These are phyloP conservation scores for Terfezia claveryi DNA, from an alignment of 495 filamentous ascomycete species.

Conservation along the genomic window DNA sequence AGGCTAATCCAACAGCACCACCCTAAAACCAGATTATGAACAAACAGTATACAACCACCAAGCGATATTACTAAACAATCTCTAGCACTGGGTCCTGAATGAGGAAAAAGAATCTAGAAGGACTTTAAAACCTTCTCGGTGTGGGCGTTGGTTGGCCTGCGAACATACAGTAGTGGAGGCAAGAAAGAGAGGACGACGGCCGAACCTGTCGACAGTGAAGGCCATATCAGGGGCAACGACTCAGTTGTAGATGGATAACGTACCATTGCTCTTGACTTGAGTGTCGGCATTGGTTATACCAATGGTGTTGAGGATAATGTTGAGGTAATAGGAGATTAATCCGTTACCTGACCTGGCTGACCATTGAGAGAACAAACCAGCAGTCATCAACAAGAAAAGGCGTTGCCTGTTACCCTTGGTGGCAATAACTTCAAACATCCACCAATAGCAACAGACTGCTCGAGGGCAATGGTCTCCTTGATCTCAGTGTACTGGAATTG, in stretches of 20 bases:
- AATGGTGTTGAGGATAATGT: conserved; percentile 32
- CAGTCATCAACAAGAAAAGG: conserved; percentile 32
- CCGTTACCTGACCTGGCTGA: conserved; percentile 48
- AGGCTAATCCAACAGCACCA: no score
- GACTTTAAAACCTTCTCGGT: no score
- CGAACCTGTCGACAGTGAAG: conserved; percentile 37
- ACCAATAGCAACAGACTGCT: conserved; percentile 18
- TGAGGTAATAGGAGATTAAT: conserved; percentile 40
- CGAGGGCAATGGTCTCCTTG: conserved; percentile 21
- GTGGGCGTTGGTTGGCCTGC: no score
- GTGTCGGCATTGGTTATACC: conserved; percentile 31
- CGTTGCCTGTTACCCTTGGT: conserved; percentile 50
- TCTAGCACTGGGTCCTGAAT: not conserved
- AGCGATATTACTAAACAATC: not conserved
- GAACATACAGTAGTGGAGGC: no score
- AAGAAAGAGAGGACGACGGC: conserved; percentile 37
- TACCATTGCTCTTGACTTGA: conserved; percentile 22
- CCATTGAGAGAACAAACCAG: conserved; percentile 47
- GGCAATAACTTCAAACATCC: conserved; percentile 35
- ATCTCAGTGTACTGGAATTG: conserved; percentile 25
- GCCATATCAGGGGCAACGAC: conserved; percentile 31
- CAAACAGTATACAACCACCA: not conserved
- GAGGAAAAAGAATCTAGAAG: not conserved
- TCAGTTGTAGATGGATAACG: conserved; percentile 23
- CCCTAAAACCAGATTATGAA: not conserved